Evolutionary conservation across 1,139 yeast species (phyloP), one percentile per base, ranked within the genome.

Genomic region (Lodderomyces pseudojiufengensis): DNA sequence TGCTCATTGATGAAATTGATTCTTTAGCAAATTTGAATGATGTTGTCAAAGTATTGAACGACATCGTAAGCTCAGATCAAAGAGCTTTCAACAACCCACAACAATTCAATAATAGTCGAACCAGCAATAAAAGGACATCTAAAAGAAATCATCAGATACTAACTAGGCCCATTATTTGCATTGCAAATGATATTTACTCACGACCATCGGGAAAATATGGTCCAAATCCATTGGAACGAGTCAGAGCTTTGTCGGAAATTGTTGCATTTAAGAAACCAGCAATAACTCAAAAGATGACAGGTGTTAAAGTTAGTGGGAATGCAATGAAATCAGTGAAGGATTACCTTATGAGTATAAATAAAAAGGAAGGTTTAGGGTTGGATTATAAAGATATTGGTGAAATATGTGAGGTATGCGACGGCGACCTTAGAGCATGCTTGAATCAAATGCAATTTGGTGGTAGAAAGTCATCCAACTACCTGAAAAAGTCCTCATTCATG

Each of bases 1-100:
- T 88, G 10, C 70, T 92, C 2, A 84, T 90, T 7, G 97, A 92
- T 58, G 97, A 92, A 54, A 74, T 92, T 29, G 98, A 92, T 51
- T 95, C 96, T 3, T 82, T 87, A n/a, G 69, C 81, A 0, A 95
- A 90, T 50, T 62, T 72, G 30, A 48, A 51, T 32, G 97, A 95
- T 12, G 84, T 92, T 41, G 74, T 88, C n/a, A 71, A 71, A 41
- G 79, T 80, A 0, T 57, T 92, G 33, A 53, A 73, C 16, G 88
- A 84, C 38, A 54, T 90, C 27, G 52, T 84, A 1, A 59, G 65
- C 30, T 63, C 76, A 2, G 97, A 90, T 51, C 65, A 64, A 15
- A 63, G 70, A 38, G 80, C 81, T 0, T 55, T 73, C 23, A 36
- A 43, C 37, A 36, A 47, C 24, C 7, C 20, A 26, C 15, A 21